Conservation (phyloP, 2,329 filamentous ascomycete species). For the Verticillium tricorpus region DNA sequence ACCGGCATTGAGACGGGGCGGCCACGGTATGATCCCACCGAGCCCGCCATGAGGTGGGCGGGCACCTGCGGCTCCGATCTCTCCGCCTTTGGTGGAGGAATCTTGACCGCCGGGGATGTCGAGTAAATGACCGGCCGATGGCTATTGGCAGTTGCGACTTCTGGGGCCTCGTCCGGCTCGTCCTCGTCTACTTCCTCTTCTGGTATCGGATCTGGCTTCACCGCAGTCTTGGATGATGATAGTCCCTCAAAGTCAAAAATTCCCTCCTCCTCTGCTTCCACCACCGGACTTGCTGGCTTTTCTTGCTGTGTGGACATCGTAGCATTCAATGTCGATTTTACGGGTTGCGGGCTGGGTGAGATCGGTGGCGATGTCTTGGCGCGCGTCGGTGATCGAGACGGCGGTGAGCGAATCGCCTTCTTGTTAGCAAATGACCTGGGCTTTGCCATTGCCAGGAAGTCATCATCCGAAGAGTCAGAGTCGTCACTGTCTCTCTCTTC, state of each 20-base stretch:
- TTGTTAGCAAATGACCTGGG: conserved; percentile 25
- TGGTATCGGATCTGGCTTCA: conserved; percentile 19
- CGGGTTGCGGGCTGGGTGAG: not conserved
- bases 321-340: not conserved
- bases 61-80: conserved; percentile 17
- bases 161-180: conserved; percentile 9
- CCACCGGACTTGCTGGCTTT: conserved; percentile 4
- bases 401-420: conserved; percentile 13
- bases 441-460: conserved; percentile 35
- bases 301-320: not conserved
- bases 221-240: conserved; percentile 20
- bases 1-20: conserved; percentile 48
- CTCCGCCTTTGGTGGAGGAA: conserved; percentile 20
- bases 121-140: conserved; percentile 24
- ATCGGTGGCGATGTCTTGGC: conserved; percentile 3
- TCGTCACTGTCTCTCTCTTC: conserved; percentile 14
- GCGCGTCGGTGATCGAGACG: conserved; percentile 4
- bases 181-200: conserved; percentile 30
- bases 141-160: not conserved
- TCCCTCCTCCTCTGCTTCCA: conserved; percentile 24
- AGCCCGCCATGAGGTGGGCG: conserved; percentile 23
- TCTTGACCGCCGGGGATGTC: conserved; percentile 39
- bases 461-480: conserved; percentile 33
- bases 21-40: conserved; percentile 51
- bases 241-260: conserved; percentile 42